Base-by-base conservation (phyloP, 805 yeast species). In the Metschnikowia noctiluminum region DNA sequence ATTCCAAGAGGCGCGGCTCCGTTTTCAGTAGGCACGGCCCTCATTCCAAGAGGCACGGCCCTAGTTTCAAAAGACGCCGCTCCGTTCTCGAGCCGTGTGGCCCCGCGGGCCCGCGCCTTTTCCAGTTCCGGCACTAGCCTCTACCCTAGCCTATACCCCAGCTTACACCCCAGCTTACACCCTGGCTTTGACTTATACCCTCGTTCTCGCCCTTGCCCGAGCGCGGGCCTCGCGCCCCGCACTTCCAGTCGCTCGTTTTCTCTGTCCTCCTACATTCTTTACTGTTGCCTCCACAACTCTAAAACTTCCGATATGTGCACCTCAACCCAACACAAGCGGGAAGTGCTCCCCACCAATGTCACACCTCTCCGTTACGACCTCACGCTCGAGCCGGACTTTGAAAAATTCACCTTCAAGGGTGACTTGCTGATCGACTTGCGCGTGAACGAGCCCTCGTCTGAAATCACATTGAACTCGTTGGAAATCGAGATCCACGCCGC, bases 401-500 rank as follows among this genome's bases (percentile, higher is more conserved):
- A 72, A 42, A 75, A 77, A 10, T 83, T 83, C 73, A 82, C 77
- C 49, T 84, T 80, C 59, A 67, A 70, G 42, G 89, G 89, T 58
- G 65, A 63, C 30, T 80, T 76, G 52, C 67, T 70, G 42, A 81
- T 84, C 56, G 81, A 79, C 43, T 70, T 84, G 55, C 65, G 70
- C 38, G 82, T 83, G 40, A 70, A 74, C 38, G 83, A 80, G 51
- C 55, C 62, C 32, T 65, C 81, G 36, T 63, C 74, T 51, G 62
- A 62, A 28, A 72, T 84, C 49, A 70, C 77, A 27, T 70, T 89
- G 59, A 87, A 89, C 71, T 62, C 80, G 16, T 57, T 82, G 21
- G 96, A 89, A 41, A 76, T 87, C 51, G 85, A 81, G 11, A 72
- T 85, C 56, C 77, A 77, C 51, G 63, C 71, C 34, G 85, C 81